Percentiles rank a stretch among this genome's conserved stretches.
These are phyloP conservation scores for Calonectria hawksworthii DNA, from an alignment of 2,329 filamentous ascomycete species.

Conservation along the genomic window DNA sequence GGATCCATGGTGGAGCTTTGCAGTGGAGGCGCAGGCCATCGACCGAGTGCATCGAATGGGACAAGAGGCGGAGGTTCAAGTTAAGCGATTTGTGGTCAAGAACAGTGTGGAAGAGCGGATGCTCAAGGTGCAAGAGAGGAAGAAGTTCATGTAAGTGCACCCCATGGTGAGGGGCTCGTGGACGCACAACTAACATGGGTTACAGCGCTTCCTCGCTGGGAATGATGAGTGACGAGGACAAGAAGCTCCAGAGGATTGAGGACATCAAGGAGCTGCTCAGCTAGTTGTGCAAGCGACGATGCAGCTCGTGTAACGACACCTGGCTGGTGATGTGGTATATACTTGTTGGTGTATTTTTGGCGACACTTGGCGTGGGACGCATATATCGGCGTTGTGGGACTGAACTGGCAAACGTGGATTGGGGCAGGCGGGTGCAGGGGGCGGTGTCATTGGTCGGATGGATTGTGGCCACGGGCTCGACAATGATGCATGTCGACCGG, in stretches of 20 bases:
- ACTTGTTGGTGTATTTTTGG: slow-evolving; percentile 6
- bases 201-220: slow-evolving; percentile 90
- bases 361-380: slow-evolving; percentile 16
- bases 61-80: slow-evolving; percentile 86
- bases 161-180: not conserved
- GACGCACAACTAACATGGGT: slow-evolving; percentile 20
- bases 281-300: slow-evolving; percentile 46
- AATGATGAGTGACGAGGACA: slow-evolving; percentile 96
- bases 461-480: slow-evolving; percentile 22
- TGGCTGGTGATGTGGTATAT: slow-evolving; percentile 12
- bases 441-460: slow-evolving; percentile 19
- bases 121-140: slow-evolving; percentile 92
- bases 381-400: slow-evolving; percentile 35
- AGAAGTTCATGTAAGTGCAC: slow-evolving; percentile 89
- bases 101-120: slow-evolving; percentile 96
- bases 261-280: slow-evolving; percentile 93
- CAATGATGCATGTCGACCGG: slow-evolving; percentile 25
- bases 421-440: slow-evolving; percentile 18
- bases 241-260: slow-evolving; percentile 89
- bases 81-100: slow-evolving; percentile 90
- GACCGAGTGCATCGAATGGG: slow-evolving; percentile 98
- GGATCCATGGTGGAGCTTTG: slow-evolving; percentile 99
- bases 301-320: not conserved
- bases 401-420: slow-evolving; percentile 21
- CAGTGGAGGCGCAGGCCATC: slow-evolving; percentile 96